These are phyloP conservation scores for Chaetomium fimeti DNA, from an alignment of 495 filamentous ascomycete species.

Conservation along the genomic window DNA sequence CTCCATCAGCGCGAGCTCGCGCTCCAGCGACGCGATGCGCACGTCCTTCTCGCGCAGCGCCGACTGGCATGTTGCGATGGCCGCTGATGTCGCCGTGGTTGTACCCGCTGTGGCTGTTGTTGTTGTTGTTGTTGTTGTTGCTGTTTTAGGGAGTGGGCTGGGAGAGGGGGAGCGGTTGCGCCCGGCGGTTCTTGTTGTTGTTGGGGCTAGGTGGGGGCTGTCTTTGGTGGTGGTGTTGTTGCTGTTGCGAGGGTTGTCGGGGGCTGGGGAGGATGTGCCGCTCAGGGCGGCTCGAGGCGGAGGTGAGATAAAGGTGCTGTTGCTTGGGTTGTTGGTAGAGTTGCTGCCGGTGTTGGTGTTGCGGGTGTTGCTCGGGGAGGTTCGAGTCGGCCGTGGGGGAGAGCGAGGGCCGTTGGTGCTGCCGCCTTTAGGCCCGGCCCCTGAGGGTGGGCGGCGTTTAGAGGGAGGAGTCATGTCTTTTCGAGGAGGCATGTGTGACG, in stretches of 20 bases:
- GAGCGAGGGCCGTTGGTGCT: slow-evolving; percentile 10
- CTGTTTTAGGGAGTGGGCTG: neutral
- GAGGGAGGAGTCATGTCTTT: slow-evolving; percentile 28
- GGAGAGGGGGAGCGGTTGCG: neutral
- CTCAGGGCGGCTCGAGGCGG: slow-evolving; percentile 44
- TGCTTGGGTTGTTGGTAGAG: slow-evolving; percentile 23
- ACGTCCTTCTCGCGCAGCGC: slow-evolving; percentile 40
- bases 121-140: neutral
- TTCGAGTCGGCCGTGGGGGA: slow-evolving; percentile 27
- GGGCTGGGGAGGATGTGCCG: slow-evolving; percentile 38
- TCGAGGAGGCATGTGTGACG: slow-evolving; percentile 16
- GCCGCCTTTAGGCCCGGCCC: slow-evolving; percentile 5
- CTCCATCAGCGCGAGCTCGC: slow-evolving; percentile 46
- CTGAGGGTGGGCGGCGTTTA: slow-evolving; percentile 14
- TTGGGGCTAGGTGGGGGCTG: neutral
- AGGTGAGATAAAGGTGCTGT: slow-evolving; percentile 38
- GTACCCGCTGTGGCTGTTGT: slow-evolving; percentile 6
- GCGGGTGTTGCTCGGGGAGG: slow-evolving; percentile 5
- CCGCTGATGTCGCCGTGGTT: slow-evolving; percentile 18
- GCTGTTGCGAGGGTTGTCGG: slow-evolving; percentile 29
- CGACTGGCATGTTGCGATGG: slow-evolving; percentile 20
- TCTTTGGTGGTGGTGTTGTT: slow-evolving; percentile 4
- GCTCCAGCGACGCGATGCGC: slow-evolving; percentile 47
- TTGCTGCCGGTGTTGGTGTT: neutral
- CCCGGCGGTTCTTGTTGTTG: neutral